Percentiles rank a stretch among this genome's conserved stretches.
Evolutionary conservation across 2,329 filamentous ascomycete species (phyloP).

Genomic region (Aspergillus fischeri): DNA sequence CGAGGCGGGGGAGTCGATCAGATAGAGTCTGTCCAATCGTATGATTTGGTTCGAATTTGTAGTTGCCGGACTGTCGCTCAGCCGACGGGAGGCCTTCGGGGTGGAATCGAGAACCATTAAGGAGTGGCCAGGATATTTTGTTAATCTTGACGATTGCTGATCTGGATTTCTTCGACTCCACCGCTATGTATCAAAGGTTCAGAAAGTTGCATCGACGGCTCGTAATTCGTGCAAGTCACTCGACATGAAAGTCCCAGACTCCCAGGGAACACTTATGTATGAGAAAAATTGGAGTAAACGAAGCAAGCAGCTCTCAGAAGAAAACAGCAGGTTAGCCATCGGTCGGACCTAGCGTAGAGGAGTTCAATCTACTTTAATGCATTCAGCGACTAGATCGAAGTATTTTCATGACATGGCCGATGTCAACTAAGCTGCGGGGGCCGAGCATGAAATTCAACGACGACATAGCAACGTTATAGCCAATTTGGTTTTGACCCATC

Average conservation of each 20-base stretch:
- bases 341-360: not conserved
- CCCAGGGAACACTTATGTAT: not conserved
- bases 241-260: not conserved
- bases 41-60: not conserved
- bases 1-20: not conserved
- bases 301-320: not conserved
- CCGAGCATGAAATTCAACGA: not conserved
- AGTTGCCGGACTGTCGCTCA: constrained; percentile 1
- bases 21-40: constrained; percentile 11
- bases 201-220: constrained; percentile 15
- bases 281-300: not conserved
- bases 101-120: not conserved
- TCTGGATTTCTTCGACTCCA: constrained; percentile 3
- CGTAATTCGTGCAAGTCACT: not conserved
- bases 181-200: constrained; percentile 8
- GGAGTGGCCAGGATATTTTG: not conserved
- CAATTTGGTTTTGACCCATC: not conserved
- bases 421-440: too few species aligned
- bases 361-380: not conserved
- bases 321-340: not conserved
- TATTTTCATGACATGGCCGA: not conserved
- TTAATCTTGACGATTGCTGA: not conserved
- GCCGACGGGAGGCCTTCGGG: constrained; percentile 12
- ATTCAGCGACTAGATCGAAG: not conserved
- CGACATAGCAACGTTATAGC: not conserved